phyloP scores from a whole-genome alignment of 2,329 filamentous ascomycete genomes.

The Zymoseptoria passerinii region DNA sequence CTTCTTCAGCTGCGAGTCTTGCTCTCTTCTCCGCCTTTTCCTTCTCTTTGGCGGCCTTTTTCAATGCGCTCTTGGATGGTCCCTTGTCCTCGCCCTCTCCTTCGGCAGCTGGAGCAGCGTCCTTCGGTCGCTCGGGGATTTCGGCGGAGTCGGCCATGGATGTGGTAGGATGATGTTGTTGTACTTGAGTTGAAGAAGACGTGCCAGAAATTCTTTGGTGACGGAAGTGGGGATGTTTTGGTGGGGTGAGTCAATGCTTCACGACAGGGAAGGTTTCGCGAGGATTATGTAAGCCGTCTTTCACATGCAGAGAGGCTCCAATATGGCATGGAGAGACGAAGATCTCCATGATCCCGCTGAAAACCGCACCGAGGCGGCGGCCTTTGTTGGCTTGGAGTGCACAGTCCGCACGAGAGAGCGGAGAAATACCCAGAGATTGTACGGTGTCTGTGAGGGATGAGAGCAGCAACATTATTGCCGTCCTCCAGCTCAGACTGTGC shows the following conservation, averaged over 20 bases:
- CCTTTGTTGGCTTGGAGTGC: too few species aligned
- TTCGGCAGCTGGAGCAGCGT: slow-evolving; percentile 13
- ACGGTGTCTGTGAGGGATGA: too few species aligned
- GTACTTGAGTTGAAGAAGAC: background rate
- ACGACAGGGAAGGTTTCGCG: background rate
- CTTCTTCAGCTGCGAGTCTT: slow-evolving; percentile 61
- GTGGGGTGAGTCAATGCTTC: background rate
- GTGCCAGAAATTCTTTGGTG: background rate
- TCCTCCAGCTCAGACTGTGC: too few species aligned
- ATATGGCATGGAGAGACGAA: too few species aligned
- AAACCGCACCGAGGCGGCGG: too few species aligned
- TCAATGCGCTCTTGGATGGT: slow-evolving; percentile 69
- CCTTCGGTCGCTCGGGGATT: slow-evolving; percentile 27
- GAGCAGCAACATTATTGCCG: too few species aligned
- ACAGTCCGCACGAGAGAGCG: too few species aligned
- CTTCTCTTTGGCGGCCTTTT: slow-evolving; percentile 84
- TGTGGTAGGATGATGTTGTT: background rate
- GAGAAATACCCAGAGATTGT: too few species aligned
- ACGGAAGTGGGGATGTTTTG: background rate
- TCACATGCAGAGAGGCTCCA: background rate
- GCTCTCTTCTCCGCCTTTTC: slow-evolving; percentile 68
- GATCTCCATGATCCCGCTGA: too few species aligned
- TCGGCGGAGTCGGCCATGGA: slow-evolving; percentile 19
- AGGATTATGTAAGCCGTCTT: background rate
- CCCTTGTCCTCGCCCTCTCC: slow-evolving; percentile 36